Evolutionary conservation across 1,284 basidiomycete genomes (phyloP), one percentile per base, ranked within the genome.

Genomic region (Cryptococcus deneoformans): DNA sequence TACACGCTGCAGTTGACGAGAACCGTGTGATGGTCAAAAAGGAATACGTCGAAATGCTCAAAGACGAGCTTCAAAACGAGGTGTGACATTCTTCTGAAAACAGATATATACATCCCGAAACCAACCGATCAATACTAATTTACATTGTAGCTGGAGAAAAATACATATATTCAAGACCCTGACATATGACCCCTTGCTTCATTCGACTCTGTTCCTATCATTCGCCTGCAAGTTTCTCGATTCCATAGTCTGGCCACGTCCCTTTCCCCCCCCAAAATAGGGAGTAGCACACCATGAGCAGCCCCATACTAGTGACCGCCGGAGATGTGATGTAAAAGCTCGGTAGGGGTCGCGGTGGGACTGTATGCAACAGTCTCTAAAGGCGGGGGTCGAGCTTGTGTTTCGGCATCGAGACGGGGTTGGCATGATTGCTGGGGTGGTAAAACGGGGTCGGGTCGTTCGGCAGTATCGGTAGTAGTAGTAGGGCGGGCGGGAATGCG

Each of bases 131-230:
- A 5, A 29, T 29, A 45, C 45, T 39, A 43, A 63, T 34, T 6
- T 40, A 45, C 44, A 12, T 29, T 36, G 14, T 29, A 75, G 72
- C 66, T 76, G 38, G 74, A 76, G 65, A 74, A 76, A 63, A 75
- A 76, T 60, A 76, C 74, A 0, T 76, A 75, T 52, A 59, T 70
- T 43, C 66, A 66, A 50, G 70, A 73, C 59, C 67, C 66, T 3
- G 60, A 71, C 20, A 46, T 69, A 42, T 71, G 14, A 52, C 29
- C 29, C 29, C 29, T 29, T 29, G 29, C 29, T 29, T 29, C 29
- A 29, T 5, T 29, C 29, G 5, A 5, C 29, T 29, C 29, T 20
- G 20, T 20, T 20, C 20, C 20, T 5, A 29, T 5, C 3, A 29
- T 29, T 29, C 29, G 29, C 29, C 29, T 29, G 29, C 29, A 29